phyloP scores from a whole-genome alignment of 1,284 basidiomycete genomes.

The Moniliella sp. region DNA sequence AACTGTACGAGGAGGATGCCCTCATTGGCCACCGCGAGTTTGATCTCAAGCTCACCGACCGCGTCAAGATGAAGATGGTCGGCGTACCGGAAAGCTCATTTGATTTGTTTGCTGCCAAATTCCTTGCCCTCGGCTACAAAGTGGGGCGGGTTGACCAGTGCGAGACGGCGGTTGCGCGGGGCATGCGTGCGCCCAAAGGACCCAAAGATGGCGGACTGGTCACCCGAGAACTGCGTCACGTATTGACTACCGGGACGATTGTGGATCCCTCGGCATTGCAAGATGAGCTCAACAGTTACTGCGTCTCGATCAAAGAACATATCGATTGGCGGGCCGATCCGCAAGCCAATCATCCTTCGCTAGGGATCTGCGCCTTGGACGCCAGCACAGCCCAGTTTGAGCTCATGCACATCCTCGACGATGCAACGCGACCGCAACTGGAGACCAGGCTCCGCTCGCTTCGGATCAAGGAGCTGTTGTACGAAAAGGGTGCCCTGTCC shows the following conservation, averaged over 20 bases:
- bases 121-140: slow-evolving; percentile 54
- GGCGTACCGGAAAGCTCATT: slow-evolving; percentile 87
- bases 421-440: slow-evolving; percentile 68
- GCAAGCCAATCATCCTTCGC: slow-evolving; percentile 34
- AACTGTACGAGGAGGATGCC: slow-evolving; percentile 33
- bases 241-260: slow-evolving; percentile 87
- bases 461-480: slow-evolving; percentile 73
- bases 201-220: slow-evolving; percentile 36
- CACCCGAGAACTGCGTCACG: slow-evolving; percentile 42
- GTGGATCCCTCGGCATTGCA: slow-evolving; percentile 70
- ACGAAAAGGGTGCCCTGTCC: slow-evolving; percentile 51
- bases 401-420: slow-evolving; percentile 69
- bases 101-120: slow-evolving; percentile 41
- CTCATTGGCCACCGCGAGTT: slow-evolving; percentile 34
- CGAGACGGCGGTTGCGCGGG: slow-evolving; percentile 58
- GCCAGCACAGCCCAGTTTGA: slow-evolving; percentile 86
- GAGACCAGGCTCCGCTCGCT: slow-evolving; percentile 84
- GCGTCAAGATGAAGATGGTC: slow-evolving; percentile 89
- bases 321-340: slow-evolving; percentile 3
- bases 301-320: slow-evolving; percentile 58
- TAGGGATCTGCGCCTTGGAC: slow-evolving; percentile 83
- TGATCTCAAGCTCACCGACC: slow-evolving; percentile 45
- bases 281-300: slow-evolving; percentile 85
- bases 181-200: slow-evolving; percentile 40
- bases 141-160: slow-evolving; percentile 86